phyloP scores from a whole-genome alignment of 768 basidiomycete species.

The Trametes gibbosa region DNA sequence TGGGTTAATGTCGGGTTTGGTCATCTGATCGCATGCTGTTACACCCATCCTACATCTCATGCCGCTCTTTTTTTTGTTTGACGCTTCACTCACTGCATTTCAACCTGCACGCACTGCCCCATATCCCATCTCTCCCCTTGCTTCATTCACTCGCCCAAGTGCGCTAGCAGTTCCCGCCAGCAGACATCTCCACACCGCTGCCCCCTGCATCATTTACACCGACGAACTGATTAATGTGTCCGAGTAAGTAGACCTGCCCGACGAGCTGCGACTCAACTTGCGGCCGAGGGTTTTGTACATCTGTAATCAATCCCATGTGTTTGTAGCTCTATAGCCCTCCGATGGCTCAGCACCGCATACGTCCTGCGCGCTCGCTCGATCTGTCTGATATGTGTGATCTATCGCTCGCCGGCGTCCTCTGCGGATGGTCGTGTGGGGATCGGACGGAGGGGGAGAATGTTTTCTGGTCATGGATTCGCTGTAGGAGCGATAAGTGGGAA shows the following conservation, averaged over 20 bases:
- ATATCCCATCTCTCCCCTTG: background rate
- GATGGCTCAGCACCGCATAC: background rate
- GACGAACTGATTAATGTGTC: background rate
- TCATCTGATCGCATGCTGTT: background rate
- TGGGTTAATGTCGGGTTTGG: background rate
- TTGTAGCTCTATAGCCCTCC: slow-evolving; percentile 11
- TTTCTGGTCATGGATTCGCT: background rate
- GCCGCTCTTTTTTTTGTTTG: slow-evolving; percentile 3
- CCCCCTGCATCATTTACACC: background rate
- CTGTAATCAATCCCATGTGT: slow-evolving; percentile 11
- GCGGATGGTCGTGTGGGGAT: background rate
- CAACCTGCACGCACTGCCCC: slow-evolving; percentile 26
- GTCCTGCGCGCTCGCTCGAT: background rate
- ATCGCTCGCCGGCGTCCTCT: background rate
- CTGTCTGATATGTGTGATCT: background rate
- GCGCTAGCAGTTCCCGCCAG: too few relatives aligned
- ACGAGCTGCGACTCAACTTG: slow-evolving; percentile 35
- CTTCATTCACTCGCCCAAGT: too few relatives aligned
- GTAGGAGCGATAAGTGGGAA: background rate
- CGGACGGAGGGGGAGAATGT: background rate
- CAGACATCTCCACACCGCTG: background rate
- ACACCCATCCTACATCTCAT: slow-evolving; percentile 1
- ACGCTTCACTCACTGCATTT: slow-evolving; percentile 13
- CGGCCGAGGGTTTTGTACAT: slow-evolving; percentile 24
- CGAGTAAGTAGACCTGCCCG: slow-evolving; percentile 8